Conservation (phyloP, 495 filamentous ascomycete species). For the Tuber calosporum region DNA sequence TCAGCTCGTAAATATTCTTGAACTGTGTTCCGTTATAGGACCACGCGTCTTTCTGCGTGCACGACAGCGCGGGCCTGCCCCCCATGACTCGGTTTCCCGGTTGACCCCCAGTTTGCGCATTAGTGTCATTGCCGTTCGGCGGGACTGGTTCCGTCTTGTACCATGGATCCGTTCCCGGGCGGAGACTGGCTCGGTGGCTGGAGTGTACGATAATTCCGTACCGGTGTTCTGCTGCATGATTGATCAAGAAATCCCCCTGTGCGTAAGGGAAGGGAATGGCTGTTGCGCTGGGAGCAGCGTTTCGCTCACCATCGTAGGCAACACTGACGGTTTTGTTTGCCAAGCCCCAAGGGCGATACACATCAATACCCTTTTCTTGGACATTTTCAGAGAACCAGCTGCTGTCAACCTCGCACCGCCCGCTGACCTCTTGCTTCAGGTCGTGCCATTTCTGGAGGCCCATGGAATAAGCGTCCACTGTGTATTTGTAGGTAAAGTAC, state of each 20-base stretch:
- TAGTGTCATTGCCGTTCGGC: not conserved
- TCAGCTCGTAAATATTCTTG: conserved; percentile 5
- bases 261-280: not conserved
- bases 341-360: conserved; percentile 4
- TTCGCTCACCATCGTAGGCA: not conserved
- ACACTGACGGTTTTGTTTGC: not conserved
- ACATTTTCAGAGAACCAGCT: not conserved
- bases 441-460: conserved; percentile 2
- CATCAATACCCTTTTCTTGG: not conserved
- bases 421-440: not conserved
- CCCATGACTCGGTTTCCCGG: not conserved
- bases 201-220: not conserved
- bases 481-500: not conserved
- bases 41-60: conserved; percentile 3
- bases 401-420: not conserved
- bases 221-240: not conserved
- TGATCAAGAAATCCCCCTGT: too few relatives aligned
- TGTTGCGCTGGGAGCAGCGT: conserved; percentile 1
- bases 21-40: not conserved
- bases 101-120: not conserved
- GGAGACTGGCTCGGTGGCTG: not conserved
- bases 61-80: not conserved
- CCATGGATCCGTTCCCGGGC: not conserved
- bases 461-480: not conserved
- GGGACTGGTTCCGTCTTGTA: not conserved